Conservation (phyloP, 2,329 filamentous ascomycete genomes). For the Fusarium sp. region DNA sequence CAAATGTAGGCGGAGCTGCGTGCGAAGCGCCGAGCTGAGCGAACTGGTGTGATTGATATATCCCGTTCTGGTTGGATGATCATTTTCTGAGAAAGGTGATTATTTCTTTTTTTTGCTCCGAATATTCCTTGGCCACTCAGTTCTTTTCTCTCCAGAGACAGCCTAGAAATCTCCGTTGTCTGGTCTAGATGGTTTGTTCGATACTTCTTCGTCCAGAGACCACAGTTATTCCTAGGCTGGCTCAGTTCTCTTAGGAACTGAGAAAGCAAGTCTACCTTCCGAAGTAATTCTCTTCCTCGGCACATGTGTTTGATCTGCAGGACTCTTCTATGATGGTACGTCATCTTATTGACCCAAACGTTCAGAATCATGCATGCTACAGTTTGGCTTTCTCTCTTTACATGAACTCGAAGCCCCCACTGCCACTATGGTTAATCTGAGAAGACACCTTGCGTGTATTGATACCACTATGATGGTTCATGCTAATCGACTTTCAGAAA, state of each 20-base stretch:
- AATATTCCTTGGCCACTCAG: no score
- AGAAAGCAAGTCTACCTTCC: neutral
- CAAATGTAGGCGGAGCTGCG: neutral
- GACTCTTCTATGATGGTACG: neutral
- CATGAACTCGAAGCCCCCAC: neutral
- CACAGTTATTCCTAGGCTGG: neutral
- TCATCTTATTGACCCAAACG: neutral
- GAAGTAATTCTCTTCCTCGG: neutral
- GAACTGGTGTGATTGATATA: neutral
- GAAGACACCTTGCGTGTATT: neutral
- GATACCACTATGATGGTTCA: neutral
- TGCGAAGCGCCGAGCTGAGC: neutral
- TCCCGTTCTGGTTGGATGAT: neutral
- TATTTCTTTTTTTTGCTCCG: neutral
- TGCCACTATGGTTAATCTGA: neutral
- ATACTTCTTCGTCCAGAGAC: neutral
- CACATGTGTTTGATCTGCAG: no score
- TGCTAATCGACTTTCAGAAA: slow-evolving; percentile 17
- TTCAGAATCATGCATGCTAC: neutral
- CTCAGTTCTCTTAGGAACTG: neutral
- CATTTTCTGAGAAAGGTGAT: neutral
- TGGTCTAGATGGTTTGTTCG: neutral
- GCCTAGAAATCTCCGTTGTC: neutral
- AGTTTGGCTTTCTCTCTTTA: neutral
- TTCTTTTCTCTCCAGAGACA: no score